Percentiles rank a stretch among this genome's conserved stretches.
Conservation (phyloP, 2,329 filamentous ascomycete species). For the Pseudocercospora eumusae region DNA sequence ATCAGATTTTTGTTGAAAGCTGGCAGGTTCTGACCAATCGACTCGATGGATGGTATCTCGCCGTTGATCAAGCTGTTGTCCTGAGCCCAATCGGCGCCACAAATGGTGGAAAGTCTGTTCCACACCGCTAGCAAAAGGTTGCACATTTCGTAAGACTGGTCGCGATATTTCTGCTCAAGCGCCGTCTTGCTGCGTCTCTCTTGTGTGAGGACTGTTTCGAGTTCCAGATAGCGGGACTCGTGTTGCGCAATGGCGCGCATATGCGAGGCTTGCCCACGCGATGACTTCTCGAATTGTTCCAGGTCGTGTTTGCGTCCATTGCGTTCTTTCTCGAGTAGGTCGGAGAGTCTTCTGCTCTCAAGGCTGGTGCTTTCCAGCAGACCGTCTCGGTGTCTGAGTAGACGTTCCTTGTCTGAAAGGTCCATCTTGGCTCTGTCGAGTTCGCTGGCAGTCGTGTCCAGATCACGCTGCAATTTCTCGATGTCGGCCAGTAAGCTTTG, state of each 20-base stretch:
- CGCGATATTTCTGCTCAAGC: conserved; percentile 78
- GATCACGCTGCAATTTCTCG: conserved; percentile 80
- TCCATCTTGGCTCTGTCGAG: conserved; percentile 76
- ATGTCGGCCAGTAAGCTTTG: conserved; percentile 81
- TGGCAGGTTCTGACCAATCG: conserved; percentile 79
- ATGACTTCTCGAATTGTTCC: conserved; percentile 81
- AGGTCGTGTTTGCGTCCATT: conserved; percentile 82
- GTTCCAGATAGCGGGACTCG: conserved; percentile 79
- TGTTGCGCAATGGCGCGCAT: conserved; percentile 82
- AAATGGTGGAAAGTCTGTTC: conserved; percentile 82
- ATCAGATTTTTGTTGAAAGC: conserved; percentile 90
- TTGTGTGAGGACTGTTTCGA: conserved; percentile 75
- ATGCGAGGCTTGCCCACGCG: conserved; percentile 84
- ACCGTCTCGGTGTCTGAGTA: conserved; percentile 85
- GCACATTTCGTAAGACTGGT: conserved; percentile 88
- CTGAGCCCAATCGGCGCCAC: conserved; percentile 89
- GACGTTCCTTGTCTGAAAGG: conserved; percentile 83
- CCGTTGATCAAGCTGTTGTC: conserved; percentile 86
- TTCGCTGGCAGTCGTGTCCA: conserved; percentile 80
- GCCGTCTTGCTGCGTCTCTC: conserved; percentile 75
- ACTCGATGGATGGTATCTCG: conserved; percentile 79
- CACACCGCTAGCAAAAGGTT: conserved; percentile 83
- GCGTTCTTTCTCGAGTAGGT: conserved; percentile 89
- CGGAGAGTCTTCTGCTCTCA: conserved; percentile 79
- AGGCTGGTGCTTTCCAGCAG: conserved; percentile 86